phyloP scores from a whole-genome alignment of 768 basidiomycete species.

The Postia placenta region DNA sequence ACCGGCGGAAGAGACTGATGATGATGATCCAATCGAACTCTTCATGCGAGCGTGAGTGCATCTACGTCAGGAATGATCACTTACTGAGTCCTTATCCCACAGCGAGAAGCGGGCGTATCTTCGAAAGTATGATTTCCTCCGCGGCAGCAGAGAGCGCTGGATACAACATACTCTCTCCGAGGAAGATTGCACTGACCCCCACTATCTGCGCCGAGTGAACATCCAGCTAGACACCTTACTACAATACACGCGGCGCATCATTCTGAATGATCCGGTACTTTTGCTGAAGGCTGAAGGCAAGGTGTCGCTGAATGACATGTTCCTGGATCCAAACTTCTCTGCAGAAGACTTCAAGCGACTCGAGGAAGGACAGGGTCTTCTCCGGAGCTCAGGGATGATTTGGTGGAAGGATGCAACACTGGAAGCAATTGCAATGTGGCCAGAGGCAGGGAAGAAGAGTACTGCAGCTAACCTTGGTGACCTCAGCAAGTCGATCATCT shows the following conservation, averaged over 20 bases:
- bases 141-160: neutral
- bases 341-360: neutral
- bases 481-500: neutral
- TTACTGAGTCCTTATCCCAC: neutral
- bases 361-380: neutral
- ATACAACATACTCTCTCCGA: neutral
- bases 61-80: neutral
- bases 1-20: neutral
- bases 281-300: neutral
- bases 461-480: neutral
- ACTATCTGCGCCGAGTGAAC: neutral
- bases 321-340: slow-evolving; percentile 1
- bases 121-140: neutral
- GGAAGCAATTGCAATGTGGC: slow-evolving; percentile 1
- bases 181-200: neutral
- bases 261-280: slow-evolving; percentile 1
- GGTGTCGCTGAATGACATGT: neutral
- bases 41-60: neutral
- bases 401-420: slow-evolving; percentile 4
- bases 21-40: neutral
- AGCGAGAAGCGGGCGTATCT: neutral
- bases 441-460: neutral
- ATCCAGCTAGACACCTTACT: neutral
- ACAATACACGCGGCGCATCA: neutral
- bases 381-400: neutral